Evolutionary conservation across 139 green algal genomes (phyloP).

Genomic region (Closterium sp.): DNA sequence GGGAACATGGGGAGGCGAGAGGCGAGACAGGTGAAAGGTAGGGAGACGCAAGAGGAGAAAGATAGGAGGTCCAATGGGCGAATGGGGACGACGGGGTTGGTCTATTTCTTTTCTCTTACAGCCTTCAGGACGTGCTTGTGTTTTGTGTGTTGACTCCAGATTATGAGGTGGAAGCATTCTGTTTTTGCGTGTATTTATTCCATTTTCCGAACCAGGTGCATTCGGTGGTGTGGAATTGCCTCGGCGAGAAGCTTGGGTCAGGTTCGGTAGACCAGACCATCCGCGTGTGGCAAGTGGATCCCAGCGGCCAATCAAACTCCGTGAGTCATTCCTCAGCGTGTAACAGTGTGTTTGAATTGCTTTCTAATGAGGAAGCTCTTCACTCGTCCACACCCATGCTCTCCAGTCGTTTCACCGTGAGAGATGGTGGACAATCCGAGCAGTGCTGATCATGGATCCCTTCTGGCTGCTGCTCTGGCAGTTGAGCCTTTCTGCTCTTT

Average conservation of each 20-base stretch:
- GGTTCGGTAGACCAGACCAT: constrained; percentile 50
- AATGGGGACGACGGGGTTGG: no score
- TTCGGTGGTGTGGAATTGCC: constrained; percentile 50
- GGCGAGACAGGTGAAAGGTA: neutral
- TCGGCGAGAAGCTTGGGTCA: constrained; percentile 40
- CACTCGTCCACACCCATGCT: no score
- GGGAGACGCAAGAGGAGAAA: neutral
- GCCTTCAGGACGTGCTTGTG: no score
- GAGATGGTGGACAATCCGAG: no score
- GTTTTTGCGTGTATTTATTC: neutral
- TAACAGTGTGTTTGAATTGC: neutral
- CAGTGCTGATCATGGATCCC: no score
- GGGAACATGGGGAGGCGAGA: no score
- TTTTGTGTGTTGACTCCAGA: neutral
- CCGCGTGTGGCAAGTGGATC: constrained; percentile 33
- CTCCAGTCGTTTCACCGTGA: no score
- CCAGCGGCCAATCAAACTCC: neutral
- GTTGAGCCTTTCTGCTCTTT: no score
- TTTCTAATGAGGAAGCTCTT: no score
- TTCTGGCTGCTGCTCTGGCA: no score
- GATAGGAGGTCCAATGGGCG: neutral
- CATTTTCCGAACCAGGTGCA: constrained; percentile 33
- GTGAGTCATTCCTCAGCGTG: neutral
- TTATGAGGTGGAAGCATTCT: neutral
- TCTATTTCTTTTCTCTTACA: no score